These are phyloP conservation scores for Capsicum rhomboideum DNA, from an alignment of 257 asterid species.

Conservation along the genomic window DNA sequence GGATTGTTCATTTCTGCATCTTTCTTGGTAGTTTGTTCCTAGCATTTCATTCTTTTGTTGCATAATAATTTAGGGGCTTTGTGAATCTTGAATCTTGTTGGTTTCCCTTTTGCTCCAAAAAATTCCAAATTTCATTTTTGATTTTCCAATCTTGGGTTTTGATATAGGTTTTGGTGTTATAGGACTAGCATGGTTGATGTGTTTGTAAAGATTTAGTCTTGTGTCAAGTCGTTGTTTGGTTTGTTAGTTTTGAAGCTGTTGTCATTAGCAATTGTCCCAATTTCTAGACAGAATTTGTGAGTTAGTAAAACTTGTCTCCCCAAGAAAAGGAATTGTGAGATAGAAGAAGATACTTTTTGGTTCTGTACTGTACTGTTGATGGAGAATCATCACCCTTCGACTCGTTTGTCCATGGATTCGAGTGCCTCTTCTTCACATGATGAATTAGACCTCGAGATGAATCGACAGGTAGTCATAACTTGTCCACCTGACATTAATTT, in stretches of 20 bases:
- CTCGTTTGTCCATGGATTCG: slow-evolving; percentile 89
- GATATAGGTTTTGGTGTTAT: slow-evolving; percentile 6
- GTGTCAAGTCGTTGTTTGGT: slow-evolving; percentile 22
- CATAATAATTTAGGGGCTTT: slow-evolving; percentile 5
- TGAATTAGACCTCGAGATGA: slow-evolving; percentile 76
- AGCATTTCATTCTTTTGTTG: slow-evolving; percentile 11
- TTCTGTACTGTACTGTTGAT: slow-evolving; percentile 40
- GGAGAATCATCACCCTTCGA: slow-evolving; percentile 93
- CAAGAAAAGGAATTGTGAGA: slow-evolving; percentile 13
- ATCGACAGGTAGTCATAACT: slow-evolving; percentile 46
- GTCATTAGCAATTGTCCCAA: slow-evolving; percentile 1
- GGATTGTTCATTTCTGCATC: neutral
- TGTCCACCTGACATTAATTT: slow-evolving; percentile 89
- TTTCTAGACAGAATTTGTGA: slow-evolving; percentile 15
- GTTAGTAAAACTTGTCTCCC: slow-evolving; percentile 26
- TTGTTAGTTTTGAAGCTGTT: slow-evolving; percentile 16
- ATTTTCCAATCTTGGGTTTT: slow-evolving; percentile 13
- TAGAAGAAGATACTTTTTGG: slow-evolving; percentile 74
- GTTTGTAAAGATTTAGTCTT: slow-evolving; percentile 12
- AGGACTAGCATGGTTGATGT: slow-evolving; percentile 14
- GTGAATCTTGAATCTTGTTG: neutral
- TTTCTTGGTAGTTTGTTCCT: neutral
- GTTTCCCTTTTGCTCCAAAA: neutral
- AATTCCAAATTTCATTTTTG: neutral
- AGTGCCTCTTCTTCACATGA: slow-evolving; percentile 76